Evolutionary conservation across 805 yeast genomes (phyloP).

Genomic region (Metschnikowia noctiluminum): DNA sequence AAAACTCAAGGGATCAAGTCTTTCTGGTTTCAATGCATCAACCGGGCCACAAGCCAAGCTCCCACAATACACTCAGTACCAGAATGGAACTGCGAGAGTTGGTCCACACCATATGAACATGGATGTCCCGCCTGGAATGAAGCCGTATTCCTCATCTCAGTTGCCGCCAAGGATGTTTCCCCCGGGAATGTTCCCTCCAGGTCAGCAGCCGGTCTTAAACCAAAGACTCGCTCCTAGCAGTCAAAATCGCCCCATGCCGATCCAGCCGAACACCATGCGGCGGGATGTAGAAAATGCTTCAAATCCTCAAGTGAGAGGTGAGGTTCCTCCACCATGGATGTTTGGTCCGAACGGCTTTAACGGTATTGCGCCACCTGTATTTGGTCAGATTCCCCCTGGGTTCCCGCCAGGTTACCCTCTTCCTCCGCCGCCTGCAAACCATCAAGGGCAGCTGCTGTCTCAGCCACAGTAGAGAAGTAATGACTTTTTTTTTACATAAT

Average conservation of each 20-base stretch:
- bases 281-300: neutral
- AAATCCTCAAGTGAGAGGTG: conserved; percentile 1
- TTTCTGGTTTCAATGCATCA: neutral
- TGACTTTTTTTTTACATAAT: neutral
- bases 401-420: conserved; percentile 12
- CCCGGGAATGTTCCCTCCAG: conserved; percentile 35
- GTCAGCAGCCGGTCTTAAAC: conserved; percentile 19
- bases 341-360: conserved; percentile 8
- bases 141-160: conserved; percentile 5
- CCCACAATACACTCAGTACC: conserved; percentile 2
- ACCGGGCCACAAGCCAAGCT: conserved; percentile 1
- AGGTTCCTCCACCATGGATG: conserved; percentile 16
- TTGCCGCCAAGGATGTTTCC: conserved; percentile 37
- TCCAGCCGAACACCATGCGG: conserved; percentile 17
- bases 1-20: neutral
- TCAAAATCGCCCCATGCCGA: conserved; percentile 1
- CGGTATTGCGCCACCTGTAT: conserved; percentile 8
- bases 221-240: conserved; percentile 1
- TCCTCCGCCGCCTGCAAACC: conserved; percentile 6
- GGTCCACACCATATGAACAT: conserved; percentile 8
- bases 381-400: conserved; percentile 5
- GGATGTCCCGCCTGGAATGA: conserved; percentile 6
- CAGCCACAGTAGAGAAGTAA: neutral
- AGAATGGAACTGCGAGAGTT: neutral
- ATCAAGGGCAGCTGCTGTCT: conserved; percentile 2